Evolutionary conservation across 2,329 filamentous ascomycete genomes (phyloP).

Genomic region (Dactylellina cionopaga): DNA sequence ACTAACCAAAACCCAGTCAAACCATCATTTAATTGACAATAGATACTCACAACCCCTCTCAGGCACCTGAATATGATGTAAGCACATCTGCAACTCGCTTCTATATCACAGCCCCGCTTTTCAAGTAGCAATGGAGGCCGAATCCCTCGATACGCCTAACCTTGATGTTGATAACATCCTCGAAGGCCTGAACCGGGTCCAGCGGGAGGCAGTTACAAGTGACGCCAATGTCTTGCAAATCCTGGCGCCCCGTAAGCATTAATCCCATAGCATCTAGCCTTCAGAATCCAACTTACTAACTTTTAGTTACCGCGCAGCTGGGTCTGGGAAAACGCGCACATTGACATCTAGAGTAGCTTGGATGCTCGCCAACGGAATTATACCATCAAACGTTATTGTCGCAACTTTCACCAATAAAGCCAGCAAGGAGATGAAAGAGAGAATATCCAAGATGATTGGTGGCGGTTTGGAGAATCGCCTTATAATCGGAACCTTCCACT

Average conservation of each 20-base stretch:
- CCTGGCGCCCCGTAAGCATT: constrained; percentile 70
- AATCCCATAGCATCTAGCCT: background rate
- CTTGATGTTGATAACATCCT: constrained; percentile 68
- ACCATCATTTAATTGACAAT: too few species aligned
- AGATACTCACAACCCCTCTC: background rate
- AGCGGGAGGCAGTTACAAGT: constrained; percentile 73
- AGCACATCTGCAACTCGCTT: background rate
- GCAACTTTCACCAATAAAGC: constrained; percentile 98
- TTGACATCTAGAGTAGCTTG: constrained; percentile 91
- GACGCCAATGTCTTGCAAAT: constrained; percentile 70
- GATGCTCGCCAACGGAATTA: constrained; percentile 68
- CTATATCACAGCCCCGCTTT: background rate
- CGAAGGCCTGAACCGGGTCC: constrained; percentile 71
- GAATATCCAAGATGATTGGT: constrained; percentile 83
- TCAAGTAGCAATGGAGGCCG: constrained; percentile 10
- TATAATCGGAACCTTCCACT: constrained; percentile 93
- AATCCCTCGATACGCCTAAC: background rate
- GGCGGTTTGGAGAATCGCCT: constrained; percentile 78
- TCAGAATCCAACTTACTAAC: background rate
- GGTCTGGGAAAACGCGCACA: constrained; percentile 92
- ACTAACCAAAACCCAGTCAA: too few species aligned
- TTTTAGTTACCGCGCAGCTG: constrained; percentile 70
- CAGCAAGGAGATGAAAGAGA: constrained; percentile 89
- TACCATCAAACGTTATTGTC: constrained; percentile 88
- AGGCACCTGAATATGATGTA: background rate